Base-by-base conservation (phyloP, 768 basidiomycete species). In the Boletus reticulatus region DNA sequence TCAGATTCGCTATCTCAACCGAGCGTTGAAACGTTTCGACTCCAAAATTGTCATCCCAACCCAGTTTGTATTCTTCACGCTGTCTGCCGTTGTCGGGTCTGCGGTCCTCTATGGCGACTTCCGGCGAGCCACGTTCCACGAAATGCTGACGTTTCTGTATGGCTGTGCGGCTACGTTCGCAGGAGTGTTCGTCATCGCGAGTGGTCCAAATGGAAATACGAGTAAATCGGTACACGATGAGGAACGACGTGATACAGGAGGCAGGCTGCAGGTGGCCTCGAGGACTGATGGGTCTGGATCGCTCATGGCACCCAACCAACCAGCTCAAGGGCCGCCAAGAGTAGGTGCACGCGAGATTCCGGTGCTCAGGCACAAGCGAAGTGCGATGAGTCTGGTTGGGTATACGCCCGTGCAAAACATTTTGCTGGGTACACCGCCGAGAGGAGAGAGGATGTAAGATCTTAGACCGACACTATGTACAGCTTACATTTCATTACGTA, bases 101-200 rank as follows among this genome's bases (percentile, higher is more conserved):
- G 93, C 92, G 2, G 87, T 99, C 16, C 80, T 99, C 2, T 99
- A 96, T 67, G 89, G 92, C 24, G 96, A 99, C 71, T 99, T 99
- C 74, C 80, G 84, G 61, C 83, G 82, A 57, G 85, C 91, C 13
- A 81, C 82, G 11, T 89, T 94, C 68, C 88, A 94, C 68, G 84
- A 89, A 64, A 80, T 90, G 55, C 77, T 93, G 46, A 92, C 88
- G 7, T 94, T 94, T 72, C 65, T 91, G 20, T 93, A 94, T 67
- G 93, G 93, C 49, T 92, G 89, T 69, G 84, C 80, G 1, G 88
- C 93, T n/a, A 95, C 93, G 2, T 95, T 96, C 62, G 74, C 84
- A 8, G 95, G 94, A 0, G 93, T 97, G 3, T 92, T 91, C 69
- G 82, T 95, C 54, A 88, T 96, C 57, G 89, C 94, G 6, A 87